These are phyloP conservation scores for Themeda triandra DNA, from an alignment of 176 grass and related monocot species.

Conservation along the genomic window DNA sequence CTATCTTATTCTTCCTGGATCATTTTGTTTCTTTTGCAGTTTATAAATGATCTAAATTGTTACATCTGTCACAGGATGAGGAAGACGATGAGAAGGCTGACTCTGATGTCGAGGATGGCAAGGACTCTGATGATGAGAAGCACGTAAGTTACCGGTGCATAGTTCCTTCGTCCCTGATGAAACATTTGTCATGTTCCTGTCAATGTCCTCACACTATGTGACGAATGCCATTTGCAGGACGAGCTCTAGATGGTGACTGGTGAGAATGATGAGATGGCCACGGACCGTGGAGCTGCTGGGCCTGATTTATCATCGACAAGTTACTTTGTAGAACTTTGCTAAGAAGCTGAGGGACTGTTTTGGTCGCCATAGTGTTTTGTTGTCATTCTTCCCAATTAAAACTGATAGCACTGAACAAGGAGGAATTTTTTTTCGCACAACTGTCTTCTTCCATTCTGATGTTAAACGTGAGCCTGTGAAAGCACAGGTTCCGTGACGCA, in stretches of 20 bases:
- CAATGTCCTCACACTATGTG: not conserved
- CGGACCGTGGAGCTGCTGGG: not conserved
- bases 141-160: not conserved
- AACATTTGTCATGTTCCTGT: not conserved
- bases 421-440: not conserved
- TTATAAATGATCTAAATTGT: not conserved
- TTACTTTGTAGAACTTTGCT: conserved; percentile 30
- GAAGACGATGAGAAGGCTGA: conserved; percentile 57
- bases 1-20: not conserved
- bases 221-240: conserved; percentile 40
- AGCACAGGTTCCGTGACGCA: not conserved
- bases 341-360: conserved; percentile 2
- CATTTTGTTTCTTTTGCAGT: not conserved
- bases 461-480: not conserved
- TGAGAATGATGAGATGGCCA: conserved; percentile 23
- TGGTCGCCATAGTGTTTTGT: conserved; percentile 19
- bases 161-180: not conserved
- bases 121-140: conserved; percentile 54
- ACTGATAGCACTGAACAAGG: conserved; percentile 8
- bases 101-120: conserved; percentile 46
- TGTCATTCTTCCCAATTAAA: conserved; percentile 29
- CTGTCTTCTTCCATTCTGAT: not conserved
- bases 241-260: conserved; percentile 65
- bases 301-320: conserved; percentile 34
- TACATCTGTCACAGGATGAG: conserved; percentile 35